Evolutionary conservation across 2,329 filamentous ascomycete genomes (phyloP), one percentile per base, ranked within the genome.

Genomic region (Pyricularia sp.): DNA sequence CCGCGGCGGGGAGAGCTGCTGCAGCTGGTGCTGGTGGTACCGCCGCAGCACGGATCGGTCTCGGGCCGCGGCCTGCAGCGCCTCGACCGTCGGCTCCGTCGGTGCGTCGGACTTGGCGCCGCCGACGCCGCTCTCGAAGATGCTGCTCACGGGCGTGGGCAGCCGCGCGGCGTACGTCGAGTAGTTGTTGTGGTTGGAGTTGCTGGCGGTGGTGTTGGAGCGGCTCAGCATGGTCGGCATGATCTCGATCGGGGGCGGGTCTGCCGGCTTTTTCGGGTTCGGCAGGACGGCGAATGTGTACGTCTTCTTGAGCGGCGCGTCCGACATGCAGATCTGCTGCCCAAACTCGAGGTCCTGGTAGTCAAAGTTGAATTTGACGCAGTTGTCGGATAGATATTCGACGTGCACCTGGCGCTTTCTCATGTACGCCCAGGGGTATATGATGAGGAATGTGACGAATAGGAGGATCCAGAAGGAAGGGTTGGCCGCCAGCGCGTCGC

Each of bases 271-370:
- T 68, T 80, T 75, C 1, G 85, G 82, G 70, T 87, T 84, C 0
- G 90, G 88, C 70, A 93, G 91, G 0, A 89, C 89, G 64, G 91
- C 91, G 74, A 94, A 94, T 0, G 88, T 86, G 78, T 94, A 91
- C 83, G 90, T 92, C 77, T 94, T 90, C 10, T 84, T 78, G 50
- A 92, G 80, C 0, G 90, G 90, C 11, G 83, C 81, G 68, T 84
- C 83, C 3, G 90, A 86, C 28, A 93, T 78, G 59, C 89, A 86
- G 68, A 87, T 81, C 63, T 83, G 84, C 69, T 84, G 83, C 71
- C 86, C 83, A 69, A 84, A 82, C 67, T 85, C 82, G 11, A 88
- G 86, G 26, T 85, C 82, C n/a, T 85, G 84, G 77, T 91, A 88
- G 74, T 83, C 81, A 74, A 93, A 91, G 75, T 90, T 86, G 23